Evolutionary conservation across 495 filamentous ascomycete species (phyloP).

Genomic region (Xylaria sp.): DNA sequence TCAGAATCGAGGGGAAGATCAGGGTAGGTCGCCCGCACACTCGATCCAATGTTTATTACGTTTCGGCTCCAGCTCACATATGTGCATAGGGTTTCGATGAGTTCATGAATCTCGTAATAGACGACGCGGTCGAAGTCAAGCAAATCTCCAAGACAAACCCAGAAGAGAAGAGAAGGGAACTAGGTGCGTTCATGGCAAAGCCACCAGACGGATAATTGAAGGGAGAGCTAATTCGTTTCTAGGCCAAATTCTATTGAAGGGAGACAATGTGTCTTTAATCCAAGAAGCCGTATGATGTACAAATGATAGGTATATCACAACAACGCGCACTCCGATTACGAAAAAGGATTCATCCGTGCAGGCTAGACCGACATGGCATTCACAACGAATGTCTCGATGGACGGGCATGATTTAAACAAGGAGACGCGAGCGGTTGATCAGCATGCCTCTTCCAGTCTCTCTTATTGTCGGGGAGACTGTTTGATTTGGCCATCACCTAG

Average conservation of each 20-base stretch:
- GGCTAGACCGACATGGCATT: not conserved
- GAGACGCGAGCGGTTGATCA: slow-evolving; percentile 13
- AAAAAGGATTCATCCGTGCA: not conserved
- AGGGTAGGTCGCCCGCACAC: slow-evolving; percentile 61
- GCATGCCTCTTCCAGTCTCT: slow-evolving; percentile 35
- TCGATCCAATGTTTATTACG: not conserved
- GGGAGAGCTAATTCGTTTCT: slow-evolving; percentile 23
- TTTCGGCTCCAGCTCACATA: not conserved
- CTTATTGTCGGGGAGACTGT: slow-evolving; percentile 36
- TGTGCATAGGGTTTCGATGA: slow-evolving; percentile 84
- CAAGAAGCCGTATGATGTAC: slow-evolving; percentile 56
- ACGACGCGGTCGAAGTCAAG: slow-evolving; percentile 93
- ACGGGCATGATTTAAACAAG: not conserved
- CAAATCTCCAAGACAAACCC: slow-evolving; percentile 77
- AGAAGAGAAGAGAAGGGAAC: slow-evolving; percentile 75
- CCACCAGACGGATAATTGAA: not conserved
- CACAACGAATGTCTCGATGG: not conserved
- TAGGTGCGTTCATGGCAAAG: slow-evolving; percentile 67
- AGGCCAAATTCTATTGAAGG: slow-evolving; percentile 97
- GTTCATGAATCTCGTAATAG: slow-evolving; percentile 98
- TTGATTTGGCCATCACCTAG: slow-evolving; percentile 56
- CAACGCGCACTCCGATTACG: not conserved
- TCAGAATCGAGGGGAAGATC: slow-evolving; percentile 94
- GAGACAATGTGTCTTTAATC: slow-evolving; percentile 95
- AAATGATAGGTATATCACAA: not conserved